Base-by-base conservation (phyloP, 139 green algal genomes). In the Astrephomene gubernaculifera region DNA sequence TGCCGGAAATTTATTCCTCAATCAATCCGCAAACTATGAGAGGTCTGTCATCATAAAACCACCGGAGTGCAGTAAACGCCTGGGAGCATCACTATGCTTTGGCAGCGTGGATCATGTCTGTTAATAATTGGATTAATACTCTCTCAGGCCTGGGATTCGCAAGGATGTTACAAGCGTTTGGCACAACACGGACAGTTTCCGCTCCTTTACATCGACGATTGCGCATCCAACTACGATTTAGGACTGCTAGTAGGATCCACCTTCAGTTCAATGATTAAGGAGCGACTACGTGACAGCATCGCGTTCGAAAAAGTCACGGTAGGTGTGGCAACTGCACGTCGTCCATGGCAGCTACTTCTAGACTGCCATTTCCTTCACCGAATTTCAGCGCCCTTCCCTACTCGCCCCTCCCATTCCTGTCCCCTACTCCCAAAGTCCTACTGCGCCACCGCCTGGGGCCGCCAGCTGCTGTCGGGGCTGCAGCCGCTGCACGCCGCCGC, bases 381-480 rank as follows among this genome's bases (percentile, higher is more conserved):
- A 57, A 57, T 57, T 12, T 57, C 49, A 57, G 14, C 49, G 14
- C 49, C 14, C 49, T 17, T 57, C 49, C 49, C 49, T 17, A 12
- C 49, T 57, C 49, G 49, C 49, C 17, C 49, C 49, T 57, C 49
- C 12, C 49, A 57, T 57, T 12, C 49, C 49, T 12, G 14, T 17
- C 49, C 49, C 49, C 49, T 17, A 57, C 49, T n/a, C 44, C 38
- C 57, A n/a, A 41, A 83, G 76, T 61, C 60, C 31, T 83, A 83
- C 63, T 83, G 76, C 54, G 7, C 14, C 41, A 83, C 76, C 41
- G 63, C 61, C n/a, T 72, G 61, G 60, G 76, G 76, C 31, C 61
- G 60, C 4, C 41, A 74, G 44, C 76, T 83, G 43, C 61, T 83
- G 10, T 10, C 43, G 29, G n/a, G n/a, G 52, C 60, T 83, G 17